Evolutionary conservation across 345 rosid genomes (phyloP).

Genomic region (Trapa incisa): DNA sequence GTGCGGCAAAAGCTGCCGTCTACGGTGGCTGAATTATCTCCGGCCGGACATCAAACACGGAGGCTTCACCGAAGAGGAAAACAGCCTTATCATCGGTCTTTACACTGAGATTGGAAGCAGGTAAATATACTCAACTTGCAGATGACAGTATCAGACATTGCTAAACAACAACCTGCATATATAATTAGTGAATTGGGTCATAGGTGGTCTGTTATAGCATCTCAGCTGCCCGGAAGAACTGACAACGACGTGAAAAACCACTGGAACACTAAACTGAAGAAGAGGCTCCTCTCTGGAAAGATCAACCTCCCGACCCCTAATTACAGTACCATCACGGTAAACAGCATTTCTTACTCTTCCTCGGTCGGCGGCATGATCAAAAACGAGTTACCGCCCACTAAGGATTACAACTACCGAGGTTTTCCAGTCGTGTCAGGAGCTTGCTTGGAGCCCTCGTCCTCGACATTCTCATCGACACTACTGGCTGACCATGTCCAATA

Average conservation of each 20-base stretch:
- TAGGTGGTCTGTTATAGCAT: constrained; percentile 55
- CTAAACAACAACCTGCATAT: not conserved
- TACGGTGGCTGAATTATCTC: constrained; percentile 53
- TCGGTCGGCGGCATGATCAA: not conserved
- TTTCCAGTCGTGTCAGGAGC: not conserved
- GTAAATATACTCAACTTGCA: constrained; percentile 2
- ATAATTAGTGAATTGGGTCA: not conserved
- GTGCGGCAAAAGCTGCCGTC: constrained; percentile 53
- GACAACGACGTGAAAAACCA: constrained; percentile 56
- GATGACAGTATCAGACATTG: not conserved
- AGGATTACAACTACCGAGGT: not conserved
- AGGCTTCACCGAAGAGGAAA: constrained; percentile 47
- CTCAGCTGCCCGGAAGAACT: constrained; percentile 46
- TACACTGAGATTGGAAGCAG: constrained; percentile 50
- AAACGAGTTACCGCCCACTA: not conserved
- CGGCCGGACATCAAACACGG: constrained; percentile 56
- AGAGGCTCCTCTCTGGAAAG: constrained; percentile 29
- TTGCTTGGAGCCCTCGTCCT: not conserved
- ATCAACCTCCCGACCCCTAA: constrained; percentile 10
- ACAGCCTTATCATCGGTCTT: constrained; percentile 32
- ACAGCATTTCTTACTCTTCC: not conserved
- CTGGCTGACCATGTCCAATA: not conserved
- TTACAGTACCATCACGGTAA: not conserved
- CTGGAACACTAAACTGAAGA: constrained; percentile 58
- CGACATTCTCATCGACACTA: not conserved